Evolutionary conservation across 2,329 filamentous ascomycete species (phyloP).

Genomic region (Akanthomyces lecanii): DNA sequence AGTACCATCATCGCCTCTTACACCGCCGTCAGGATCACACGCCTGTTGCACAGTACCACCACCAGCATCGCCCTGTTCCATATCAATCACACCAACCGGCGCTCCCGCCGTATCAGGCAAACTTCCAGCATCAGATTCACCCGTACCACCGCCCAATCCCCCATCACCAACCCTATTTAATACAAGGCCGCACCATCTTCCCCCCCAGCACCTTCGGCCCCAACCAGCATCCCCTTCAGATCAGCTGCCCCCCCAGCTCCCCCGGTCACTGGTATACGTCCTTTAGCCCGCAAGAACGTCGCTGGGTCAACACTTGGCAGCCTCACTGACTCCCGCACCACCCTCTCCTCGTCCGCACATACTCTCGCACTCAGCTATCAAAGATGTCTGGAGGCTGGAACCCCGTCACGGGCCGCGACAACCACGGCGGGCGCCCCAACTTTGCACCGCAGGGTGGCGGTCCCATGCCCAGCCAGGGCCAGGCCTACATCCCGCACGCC

Average conservation of each 20-base stretch:
- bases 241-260: slow-evolving; percentile 16
- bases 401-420: slow-evolving; percentile 36
- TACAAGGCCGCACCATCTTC: slow-evolving; percentile 16
- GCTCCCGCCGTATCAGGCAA: not conserved
- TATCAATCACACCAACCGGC: slow-evolving; percentile 8
- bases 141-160: not conserved
- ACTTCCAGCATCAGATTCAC: not conserved
- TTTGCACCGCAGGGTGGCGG: slow-evolving; percentile 31
- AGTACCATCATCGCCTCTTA: not conserved
- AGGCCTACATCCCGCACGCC: slow-evolving; percentile 35
- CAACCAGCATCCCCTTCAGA: slow-evolving; percentile 26
- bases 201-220: slow-evolving; percentile 25
- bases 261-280: slow-evolving; percentile 34
- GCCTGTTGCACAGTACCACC: slow-evolving; percentile 3
- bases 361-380: not conserved
- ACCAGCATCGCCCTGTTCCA: not conserved
- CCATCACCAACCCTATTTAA: not conserved
- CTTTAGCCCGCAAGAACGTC: slow-evolving; percentile 26
- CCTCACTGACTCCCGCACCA: slow-evolving; percentile 20
- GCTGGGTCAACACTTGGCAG: slow-evolving; percentile 35
- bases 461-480: slow-evolving; percentile 32
- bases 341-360: not conserved
- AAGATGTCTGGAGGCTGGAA: slow-evolving; percentile 39
- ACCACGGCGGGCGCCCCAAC: slow-evolving; percentile 29
- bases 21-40: not conserved